Percentiles rank a stretch among this genome's conserved stretches.
Conservation (phyloP, 208 protist genomes). For the Trypanosoma brucei region DNA sequence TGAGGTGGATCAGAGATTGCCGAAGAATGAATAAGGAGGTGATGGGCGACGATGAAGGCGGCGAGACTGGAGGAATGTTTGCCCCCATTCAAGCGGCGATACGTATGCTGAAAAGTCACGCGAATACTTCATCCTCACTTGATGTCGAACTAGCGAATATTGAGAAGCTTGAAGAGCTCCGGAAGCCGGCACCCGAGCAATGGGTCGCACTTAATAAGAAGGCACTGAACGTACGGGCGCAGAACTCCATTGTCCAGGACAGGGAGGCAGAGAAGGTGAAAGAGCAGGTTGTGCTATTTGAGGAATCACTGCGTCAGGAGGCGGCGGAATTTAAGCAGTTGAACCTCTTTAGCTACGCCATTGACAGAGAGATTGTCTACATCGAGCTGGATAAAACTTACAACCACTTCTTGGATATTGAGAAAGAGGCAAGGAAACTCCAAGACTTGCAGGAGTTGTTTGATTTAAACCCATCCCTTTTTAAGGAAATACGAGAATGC, state of each 20-base stretch:
- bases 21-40: constrained; percentile 82
- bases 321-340: constrained; percentile 80
- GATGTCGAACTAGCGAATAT: constrained; percentile 84
- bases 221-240: constrained; percentile 90
- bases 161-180: constrained; percentile 87
- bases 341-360: constrained; percentile 82
- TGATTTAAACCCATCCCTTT: constrained; percentile 91
- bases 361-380: constrained; percentile 77
- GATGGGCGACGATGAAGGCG: constrained; percentile 79
- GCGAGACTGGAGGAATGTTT: constrained; percentile 88
- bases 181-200: constrained; percentile 89
- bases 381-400: constrained; percentile 80
- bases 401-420: constrained; percentile 77
- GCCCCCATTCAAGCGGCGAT: constrained; percentile 87
- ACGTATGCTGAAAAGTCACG: constrained; percentile 89
- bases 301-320: constrained; percentile 66
- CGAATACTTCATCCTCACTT: constrained; percentile 65
- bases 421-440: constrained; percentile 84
- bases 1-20: constrained; percentile 92
- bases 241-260: constrained; percentile 91
- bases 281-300: constrained; percentile 76
- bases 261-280: constrained; percentile 92
- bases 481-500: constrained; percentile 90
- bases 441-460: constrained; percentile 94
- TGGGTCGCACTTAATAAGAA: constrained; percentile 91